A percentile compares a stretch with the other conserved stretches of the same genome.
Conservation (phyloP, 1,284 basidiomycete genomes). For the Flammula alnicola region DNA sequence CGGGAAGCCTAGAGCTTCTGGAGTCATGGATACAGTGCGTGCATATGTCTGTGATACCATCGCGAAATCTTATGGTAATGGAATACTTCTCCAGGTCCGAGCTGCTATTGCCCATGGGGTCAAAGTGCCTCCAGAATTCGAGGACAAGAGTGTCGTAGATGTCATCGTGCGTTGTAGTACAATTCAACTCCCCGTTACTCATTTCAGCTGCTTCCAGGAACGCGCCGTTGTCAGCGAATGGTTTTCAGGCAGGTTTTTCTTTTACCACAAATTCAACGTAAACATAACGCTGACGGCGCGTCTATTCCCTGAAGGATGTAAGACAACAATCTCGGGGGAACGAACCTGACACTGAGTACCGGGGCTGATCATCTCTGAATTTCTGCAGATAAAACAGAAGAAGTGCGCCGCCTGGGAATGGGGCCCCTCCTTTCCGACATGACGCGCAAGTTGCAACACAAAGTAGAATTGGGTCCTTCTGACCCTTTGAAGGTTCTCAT, state of each 20-base stretch:
- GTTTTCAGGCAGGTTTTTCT: slow-evolving; percentile 63
- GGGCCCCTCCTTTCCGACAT: slow-evolving; percentile 73
- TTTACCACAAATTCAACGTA: no score
- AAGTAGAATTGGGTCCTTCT: slow-evolving; percentile 46
- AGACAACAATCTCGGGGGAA: slow-evolving; percentile 23
- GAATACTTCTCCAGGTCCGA: slow-evolving; percentile 51
- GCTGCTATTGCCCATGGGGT: slow-evolving; percentile 75
- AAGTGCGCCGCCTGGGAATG: slow-evolving; percentile 79
- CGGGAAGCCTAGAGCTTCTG: slow-evolving; percentile 79
- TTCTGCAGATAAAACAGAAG: slow-evolving; percentile 66
- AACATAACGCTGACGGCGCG: no score
- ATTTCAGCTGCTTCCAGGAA: slow-evolving; percentile 50
- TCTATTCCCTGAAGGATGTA: slow-evolving; percentile 42
- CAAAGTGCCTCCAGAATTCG: slow-evolving; percentile 69
- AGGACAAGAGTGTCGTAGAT: slow-evolving; percentile 60
- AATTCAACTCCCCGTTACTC: neutral
- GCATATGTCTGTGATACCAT: neutral
- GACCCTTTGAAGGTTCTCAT: slow-evolving; percentile 67
- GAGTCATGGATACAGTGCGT: slow-evolving; percentile 78
- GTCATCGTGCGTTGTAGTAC: slow-evolving; percentile 54
- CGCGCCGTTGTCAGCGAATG: slow-evolving; percentile 78
- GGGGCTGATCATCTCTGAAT: neutral
- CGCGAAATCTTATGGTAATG: slow-evolving; percentile 33
- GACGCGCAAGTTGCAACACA: slow-evolving; percentile 61
- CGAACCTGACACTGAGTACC: neutral